phyloP scores from a whole-genome alignment of 441 rosid genomes.

The Populus hybrid region DNA sequence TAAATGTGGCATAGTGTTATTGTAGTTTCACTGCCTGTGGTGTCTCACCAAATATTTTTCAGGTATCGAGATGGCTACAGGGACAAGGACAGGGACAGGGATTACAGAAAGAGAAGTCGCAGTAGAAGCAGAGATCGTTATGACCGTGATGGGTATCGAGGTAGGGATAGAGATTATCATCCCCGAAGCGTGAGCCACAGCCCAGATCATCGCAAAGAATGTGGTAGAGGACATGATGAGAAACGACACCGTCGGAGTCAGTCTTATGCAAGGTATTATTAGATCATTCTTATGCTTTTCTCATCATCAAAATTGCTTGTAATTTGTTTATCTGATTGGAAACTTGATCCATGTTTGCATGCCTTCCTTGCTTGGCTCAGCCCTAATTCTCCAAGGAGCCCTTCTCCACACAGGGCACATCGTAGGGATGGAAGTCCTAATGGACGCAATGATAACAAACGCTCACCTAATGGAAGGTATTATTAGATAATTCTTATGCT shows the following conservation, averaged over 20 bases:
- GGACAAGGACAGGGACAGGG: constrained; percentile 43
- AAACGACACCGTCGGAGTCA: constrained; percentile 42
- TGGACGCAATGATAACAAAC: no score
- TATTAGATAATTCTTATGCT: neutral
- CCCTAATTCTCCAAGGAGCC: no score
- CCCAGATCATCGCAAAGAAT: constrained; percentile 42
- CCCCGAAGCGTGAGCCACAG: constrained; percentile 54
- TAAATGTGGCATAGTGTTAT: neutral
- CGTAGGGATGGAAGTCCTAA: neutral
- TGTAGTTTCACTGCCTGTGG: neutral
- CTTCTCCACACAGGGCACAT: neutral
- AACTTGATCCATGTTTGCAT: no score
- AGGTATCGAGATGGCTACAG: constrained; percentile 48
- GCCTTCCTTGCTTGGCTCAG: no score
- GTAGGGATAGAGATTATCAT: constrained; percentile 43
- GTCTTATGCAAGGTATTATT: constrained; percentile 36
- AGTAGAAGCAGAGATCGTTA: constrained; percentile 52
- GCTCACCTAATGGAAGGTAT: constrained; percentile 28
- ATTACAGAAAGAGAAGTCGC: constrained; percentile 43
- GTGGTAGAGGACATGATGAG: constrained; percentile 48
- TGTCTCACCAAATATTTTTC: neutral
- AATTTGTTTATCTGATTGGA: no score
- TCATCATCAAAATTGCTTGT: neutral
- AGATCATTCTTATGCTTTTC: neutral
- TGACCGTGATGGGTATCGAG: constrained; percentile 49